Evolutionary conservation across 352 stramenopile species (phyloP).

Genomic region (Paralagenidium karlingii): DNA sequence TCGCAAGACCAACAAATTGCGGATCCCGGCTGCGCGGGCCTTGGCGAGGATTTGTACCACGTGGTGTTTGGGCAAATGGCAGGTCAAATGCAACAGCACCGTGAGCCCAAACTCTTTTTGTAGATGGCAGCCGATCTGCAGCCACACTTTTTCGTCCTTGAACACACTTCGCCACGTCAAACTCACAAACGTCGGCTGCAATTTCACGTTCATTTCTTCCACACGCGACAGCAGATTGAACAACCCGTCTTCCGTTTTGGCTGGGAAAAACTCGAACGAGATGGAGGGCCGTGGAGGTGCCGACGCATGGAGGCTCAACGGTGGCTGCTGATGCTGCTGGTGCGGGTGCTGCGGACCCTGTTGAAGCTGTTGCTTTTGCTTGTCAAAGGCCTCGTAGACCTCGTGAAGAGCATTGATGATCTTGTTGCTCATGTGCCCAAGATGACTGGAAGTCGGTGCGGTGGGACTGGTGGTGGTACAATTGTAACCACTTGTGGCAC

Average conservation of each 20-base stretch:
- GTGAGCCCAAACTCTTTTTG: slow-evolving; percentile 80
- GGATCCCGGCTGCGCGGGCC: slow-evolving; percentile 80
- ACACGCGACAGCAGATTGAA: slow-evolving; percentile 78
- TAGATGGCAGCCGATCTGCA: slow-evolving; percentile 81
- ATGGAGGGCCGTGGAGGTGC: slow-evolving; percentile 30
- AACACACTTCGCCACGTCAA: slow-evolving; percentile 85
- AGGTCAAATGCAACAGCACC: slow-evolving; percentile 71
- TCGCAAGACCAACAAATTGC: slow-evolving; percentile 97
- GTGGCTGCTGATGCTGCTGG: too few relatives aligned
- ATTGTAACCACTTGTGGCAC: too few relatives aligned
- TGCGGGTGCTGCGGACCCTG: too few relatives aligned
- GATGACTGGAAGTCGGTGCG: too few relatives aligned
- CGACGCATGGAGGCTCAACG: too few relatives aligned
- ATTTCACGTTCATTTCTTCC: slow-evolving; percentile 74
- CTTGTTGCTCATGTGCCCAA: too few relatives aligned
- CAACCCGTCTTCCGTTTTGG: slow-evolving; percentile 75
- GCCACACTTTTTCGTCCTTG: slow-evolving; percentile 82
- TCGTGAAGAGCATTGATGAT: too few relatives aligned
- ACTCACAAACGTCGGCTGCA: slow-evolving; percentile 80
- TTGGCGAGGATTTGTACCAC: slow-evolving; percentile 53
- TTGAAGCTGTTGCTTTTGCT: too few relatives aligned
- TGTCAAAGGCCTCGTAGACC: too few relatives aligned
- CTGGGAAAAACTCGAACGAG: slow-evolving; percentile 82
- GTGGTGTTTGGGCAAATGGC: slow-evolving; percentile 51
- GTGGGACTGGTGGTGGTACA: too few relatives aligned